Conservation (phyloP, 257 asterid genomes). For the Fraxinus excelsior region DNA sequence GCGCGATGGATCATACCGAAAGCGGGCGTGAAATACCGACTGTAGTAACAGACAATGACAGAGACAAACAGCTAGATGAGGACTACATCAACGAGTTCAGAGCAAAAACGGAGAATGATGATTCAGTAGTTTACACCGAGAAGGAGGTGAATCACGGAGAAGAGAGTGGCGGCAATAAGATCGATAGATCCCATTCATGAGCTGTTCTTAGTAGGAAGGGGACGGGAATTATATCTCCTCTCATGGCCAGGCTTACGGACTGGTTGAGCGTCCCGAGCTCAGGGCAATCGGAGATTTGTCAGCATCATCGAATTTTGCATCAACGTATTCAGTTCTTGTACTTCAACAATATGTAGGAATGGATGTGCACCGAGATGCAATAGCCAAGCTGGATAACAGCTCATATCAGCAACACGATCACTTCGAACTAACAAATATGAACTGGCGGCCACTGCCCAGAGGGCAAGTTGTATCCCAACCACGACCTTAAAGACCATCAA, state of each 20-base stretch:
- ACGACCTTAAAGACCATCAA: slow-evolving; percentile 41
- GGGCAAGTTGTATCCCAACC: slow-evolving; percentile 36
- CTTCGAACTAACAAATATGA: slow-evolving; percentile 22
- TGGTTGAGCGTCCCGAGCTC: slow-evolving; percentile 98
- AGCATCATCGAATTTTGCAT: slow-evolving; percentile 82
- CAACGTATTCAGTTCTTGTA: slow-evolving; percentile 75
- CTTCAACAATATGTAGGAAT: slow-evolving; percentile 82
- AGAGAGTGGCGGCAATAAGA: slow-evolving; percentile 71
- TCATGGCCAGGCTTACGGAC: slow-evolving; percentile 80
- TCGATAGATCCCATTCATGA: slow-evolving; percentile 61
- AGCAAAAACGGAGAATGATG: slow-evolving; percentile 39
- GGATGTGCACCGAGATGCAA: slow-evolving; percentile 42
- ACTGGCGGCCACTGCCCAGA: slow-evolving; percentile 33
- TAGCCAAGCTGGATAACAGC: slow-evolving; percentile 43
- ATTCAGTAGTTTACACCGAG: slow-evolving; percentile 46
- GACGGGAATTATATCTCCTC: slow-evolving; percentile 55
- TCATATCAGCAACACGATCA: slow-evolving; percentile 38
- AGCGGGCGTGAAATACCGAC: slow-evolving; percentile 37
- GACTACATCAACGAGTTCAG: slow-evolving; percentile 61
- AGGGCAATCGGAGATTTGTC: slow-evolving; percentile 88
- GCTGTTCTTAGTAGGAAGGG: slow-evolving; percentile 79
- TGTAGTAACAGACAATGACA: slow-evolving; percentile 43
- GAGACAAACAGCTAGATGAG: slow-evolving; percentile 62
- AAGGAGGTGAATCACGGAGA: slow-evolving; percentile 73
- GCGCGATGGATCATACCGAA: slow-evolving; percentile 5